Base-by-base conservation (phyloP, 2,329 filamentous ascomycete genomes). In the Trichoderma simmonsii region DNA sequence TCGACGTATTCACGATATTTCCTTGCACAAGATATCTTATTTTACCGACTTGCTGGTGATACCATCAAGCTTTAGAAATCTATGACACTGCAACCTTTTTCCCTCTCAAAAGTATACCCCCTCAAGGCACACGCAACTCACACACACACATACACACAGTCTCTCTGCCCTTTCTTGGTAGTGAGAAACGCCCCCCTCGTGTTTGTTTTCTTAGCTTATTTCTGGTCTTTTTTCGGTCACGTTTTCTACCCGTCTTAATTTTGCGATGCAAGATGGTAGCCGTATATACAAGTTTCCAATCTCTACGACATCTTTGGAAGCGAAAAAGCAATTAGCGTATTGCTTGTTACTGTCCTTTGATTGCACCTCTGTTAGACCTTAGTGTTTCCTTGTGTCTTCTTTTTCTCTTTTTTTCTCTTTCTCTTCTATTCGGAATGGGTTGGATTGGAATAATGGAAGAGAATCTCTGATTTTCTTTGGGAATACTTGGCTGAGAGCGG, bases 1-100 rank as follows among this genome's bases (percentile, higher is more conserved):
- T 72, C 66, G 70, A 74, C 63, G 73, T 64, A 43, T 73, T 72
- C 67, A 74, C 57, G 69, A 73, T 56, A 61, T 63, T 64, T 71
- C 57, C 28, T 67, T 61, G 63, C 56, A 51, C 54, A 54, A 70
- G 67, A 61, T 70, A 28, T 62, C 39, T 30, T 43, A 51, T 51
- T 51, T 60, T 62, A 48, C 59, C 67, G 67, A 54, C 39, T 54
- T 54, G 43, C 12, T 54, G 67, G 39, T 34, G 57, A 6, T 48
- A 36, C 34, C 39, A 70, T 61, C 54, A 51, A 60, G 28, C 28
- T 56, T 39, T 61, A 60, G 48, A 57, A 57, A 56, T 64, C 60
- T 56, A 71, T 36, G 60, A 71, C 32, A 24, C 48, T 71, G 48
- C 68, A 71, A 21, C 26, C 36, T 48, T 54, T 43, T 43, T 36